Conservation (phyloP, 257 asterid species). For the Solanum habrochaites region DNA sequence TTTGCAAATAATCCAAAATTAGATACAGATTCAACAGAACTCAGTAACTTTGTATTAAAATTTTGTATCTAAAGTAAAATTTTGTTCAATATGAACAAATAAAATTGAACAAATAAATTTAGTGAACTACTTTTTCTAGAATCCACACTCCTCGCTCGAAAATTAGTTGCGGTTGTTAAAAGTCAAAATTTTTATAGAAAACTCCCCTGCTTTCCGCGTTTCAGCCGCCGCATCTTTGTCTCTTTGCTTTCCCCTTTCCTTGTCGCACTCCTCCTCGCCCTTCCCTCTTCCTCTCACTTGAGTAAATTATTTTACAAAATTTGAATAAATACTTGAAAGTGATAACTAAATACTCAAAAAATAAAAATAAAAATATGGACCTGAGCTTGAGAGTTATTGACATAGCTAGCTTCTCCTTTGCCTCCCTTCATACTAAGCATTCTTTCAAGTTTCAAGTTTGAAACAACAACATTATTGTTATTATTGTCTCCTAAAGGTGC, state of each 20-base stretch:
- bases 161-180: no score
- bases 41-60: not conserved
- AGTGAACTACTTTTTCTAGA: not conserved
- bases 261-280: no score
- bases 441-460: slow-evolving; percentile 59
- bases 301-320: not conserved
- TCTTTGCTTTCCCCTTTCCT: no score
- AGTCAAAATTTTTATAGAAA: no score
- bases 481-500: slow-evolving; percentile 34
- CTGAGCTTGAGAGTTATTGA: slow-evolving; percentile 91
- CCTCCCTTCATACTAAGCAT: slow-evolving; percentile 94
- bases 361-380: not conserved
- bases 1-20: not conserved
- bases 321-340: not conserved
- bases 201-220: no score
- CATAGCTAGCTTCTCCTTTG: slow-evolving; percentile 86
- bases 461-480: slow-evolving; percentile 28
- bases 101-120: not conserved
- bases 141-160: not conserved
- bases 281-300: no score
- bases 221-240: no score
- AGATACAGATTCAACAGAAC: not conserved
- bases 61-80: not conserved
- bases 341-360: not conserved
- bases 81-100: not conserved